Evolutionary conservation across 1,284 basidiomycete species (phyloP), one percentile per base, ranked within the genome.

Genomic region (Athelia psychrophila): DNA sequence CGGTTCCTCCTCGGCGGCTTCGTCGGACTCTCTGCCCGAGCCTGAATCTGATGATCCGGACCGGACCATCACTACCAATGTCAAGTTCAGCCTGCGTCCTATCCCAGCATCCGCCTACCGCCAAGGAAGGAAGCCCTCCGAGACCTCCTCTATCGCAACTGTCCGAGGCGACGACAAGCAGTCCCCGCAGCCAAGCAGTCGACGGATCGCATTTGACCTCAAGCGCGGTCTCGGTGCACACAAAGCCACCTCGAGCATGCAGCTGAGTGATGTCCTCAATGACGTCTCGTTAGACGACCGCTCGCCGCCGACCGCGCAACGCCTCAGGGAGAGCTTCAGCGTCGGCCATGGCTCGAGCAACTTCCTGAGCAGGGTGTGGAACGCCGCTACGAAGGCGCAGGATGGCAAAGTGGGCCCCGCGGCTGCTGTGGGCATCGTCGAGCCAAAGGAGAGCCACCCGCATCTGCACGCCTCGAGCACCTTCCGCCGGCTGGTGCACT

Each of bases 331-430:
- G 48, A 68, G 60, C 46, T 52, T 62, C 15, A 65, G 65, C 44
- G 62, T 56, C 8, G 30, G 24, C 23, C 30, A 36, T 19, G 47
- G 9, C 63, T 68, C 78, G 20, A 72, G 72, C 25, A 72, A 76
- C 33, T 85, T 86, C 64, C 69, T 86, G 45, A 84, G 80, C 57
- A 74, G 84, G 27, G 83, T 86, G 81, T 86, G 83, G 78, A 83
- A 76, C 45, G 77, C 78, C 19, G 77, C 78, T 49, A 75, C 71
- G 42, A 78, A 79, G 59, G 64, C 67, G n/a, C 73, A 75, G 55
- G 64, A 69, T 57, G 68, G 73, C 47, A 64, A 67, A 56, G 55
- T 54, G 24, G n/a, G 15, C 19, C 9, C 4, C 23, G 32, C 51
- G 40, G 57, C 61, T 49, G 59, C 64, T 8, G 56, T 69, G 54